Percentiles rank a stretch among this genome's conserved stretches.
Evolutionary conservation across 768 basidiomycete species (phyloP).

Genomic region (Porpolomopsis calyptriformis): DNA sequence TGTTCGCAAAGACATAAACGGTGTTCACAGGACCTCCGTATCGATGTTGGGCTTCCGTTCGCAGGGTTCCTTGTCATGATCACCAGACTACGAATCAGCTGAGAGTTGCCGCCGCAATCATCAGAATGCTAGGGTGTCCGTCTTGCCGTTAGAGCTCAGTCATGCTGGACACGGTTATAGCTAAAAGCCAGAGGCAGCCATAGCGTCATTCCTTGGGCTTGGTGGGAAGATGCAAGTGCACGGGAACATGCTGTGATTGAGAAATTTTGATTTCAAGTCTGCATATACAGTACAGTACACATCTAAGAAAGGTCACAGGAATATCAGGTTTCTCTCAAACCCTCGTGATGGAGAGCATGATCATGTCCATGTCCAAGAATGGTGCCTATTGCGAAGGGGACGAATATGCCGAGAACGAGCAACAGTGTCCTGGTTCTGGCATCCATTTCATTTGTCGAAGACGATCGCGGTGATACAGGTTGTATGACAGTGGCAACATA

Average conservation of each 20-base stretch:
- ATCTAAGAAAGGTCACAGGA: neutral
- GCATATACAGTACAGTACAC: neutral
- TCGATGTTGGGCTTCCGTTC: neutral
- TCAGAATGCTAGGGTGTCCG: neutral
- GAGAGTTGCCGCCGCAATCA: neutral
- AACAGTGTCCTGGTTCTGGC: constrained; percentile 38
- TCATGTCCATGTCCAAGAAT: constrained; percentile 46
- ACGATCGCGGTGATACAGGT: constrained; percentile 45
- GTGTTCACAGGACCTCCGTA: neutral
- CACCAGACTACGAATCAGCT: neutral
- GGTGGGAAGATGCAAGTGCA: too few relatives aligned
- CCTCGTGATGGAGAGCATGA: neutral
- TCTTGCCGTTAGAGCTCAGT: neutral
- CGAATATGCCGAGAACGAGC: constrained; percentile 58
- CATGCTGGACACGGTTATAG: too few relatives aligned
- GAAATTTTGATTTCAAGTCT: too few relatives aligned
- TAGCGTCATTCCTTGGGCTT: too few relatives aligned
- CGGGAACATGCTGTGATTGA: too few relatives aligned
- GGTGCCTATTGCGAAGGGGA: constrained; percentile 51
- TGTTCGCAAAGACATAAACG: neutral
- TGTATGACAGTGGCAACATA: constrained; percentile 92
- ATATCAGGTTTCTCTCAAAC: too few relatives aligned
- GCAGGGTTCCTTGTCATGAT: neutral
- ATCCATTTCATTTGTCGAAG: constrained; percentile 27
- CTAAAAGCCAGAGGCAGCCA: too few relatives aligned